phyloP scores from a whole-genome alignment of 176 grass and related monocot genomes.

The Oryza officinalis region DNA sequence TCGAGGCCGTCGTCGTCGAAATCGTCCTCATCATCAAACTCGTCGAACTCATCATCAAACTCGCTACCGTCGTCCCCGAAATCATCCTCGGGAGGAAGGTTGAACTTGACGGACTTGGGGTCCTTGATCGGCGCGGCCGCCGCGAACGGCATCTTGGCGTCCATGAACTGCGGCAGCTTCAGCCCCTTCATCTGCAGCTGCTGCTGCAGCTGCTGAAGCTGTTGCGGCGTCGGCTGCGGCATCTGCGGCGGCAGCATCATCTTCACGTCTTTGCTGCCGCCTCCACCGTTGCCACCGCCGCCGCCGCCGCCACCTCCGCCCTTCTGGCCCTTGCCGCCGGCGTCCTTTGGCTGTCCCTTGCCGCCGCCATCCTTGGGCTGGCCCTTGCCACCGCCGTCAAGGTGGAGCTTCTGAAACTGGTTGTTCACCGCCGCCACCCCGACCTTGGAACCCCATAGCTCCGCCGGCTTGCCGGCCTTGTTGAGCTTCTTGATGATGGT shows the following conservation, averaged over 20 bases:
- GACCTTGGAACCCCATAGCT: constrained; percentile 52
- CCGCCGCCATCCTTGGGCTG: constrained; percentile 50
- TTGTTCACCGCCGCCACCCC: not conserved
- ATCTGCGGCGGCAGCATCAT: constrained; percentile 37
- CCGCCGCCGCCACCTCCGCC: not conserved
- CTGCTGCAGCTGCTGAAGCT: constrained; percentile 60
- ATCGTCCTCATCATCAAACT: constrained; percentile 49
- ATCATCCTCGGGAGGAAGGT: constrained; percentile 49
- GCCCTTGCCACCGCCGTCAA: constrained; percentile 37
- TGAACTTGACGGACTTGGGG: constrained; percentile 60
- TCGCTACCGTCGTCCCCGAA: constrained; percentile 55
- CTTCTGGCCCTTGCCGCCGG: constrained; percentile 27
- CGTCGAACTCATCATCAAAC: constrained; percentile 64
- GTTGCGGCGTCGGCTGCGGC: constrained; percentile 50
- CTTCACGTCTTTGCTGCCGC: constrained; percentile 24
- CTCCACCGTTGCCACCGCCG: not conserved
- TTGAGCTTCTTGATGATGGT: constrained; percentile 67
- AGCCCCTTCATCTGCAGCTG: constrained; percentile 71
- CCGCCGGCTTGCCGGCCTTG: constrained; percentile 66
- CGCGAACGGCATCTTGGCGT: constrained; percentile 57
- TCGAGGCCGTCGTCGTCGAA: constrained; percentile 56
- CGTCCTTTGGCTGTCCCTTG: constrained; percentile 47
- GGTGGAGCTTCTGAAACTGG: constrained; percentile 47
- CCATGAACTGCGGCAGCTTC: constrained; percentile 62
- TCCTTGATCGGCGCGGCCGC: constrained; percentile 40